Conservation (phyloP, 768 basidiomycete genomes). For the Termitomyces heimii region DNA sequence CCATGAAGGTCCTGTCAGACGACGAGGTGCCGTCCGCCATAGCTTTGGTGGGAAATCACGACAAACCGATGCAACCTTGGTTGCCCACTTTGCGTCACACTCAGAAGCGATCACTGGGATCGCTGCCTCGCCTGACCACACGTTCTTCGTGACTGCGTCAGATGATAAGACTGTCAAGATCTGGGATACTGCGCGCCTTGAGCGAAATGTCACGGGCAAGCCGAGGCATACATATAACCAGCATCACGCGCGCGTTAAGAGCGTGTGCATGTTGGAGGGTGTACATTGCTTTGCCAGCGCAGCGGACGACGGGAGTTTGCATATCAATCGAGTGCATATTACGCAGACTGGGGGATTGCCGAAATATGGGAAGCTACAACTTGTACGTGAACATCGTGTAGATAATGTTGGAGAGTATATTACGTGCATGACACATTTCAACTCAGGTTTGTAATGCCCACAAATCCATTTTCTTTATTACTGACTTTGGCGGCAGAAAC, state of each 20-base stretch:
- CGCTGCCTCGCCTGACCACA: slow-evolving; percentile 87
- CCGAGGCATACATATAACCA: slow-evolving; percentile 60
- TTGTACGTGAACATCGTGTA: slow-evolving; percentile 75
- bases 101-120: slow-evolving; percentile 73
- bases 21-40: slow-evolving; percentile 69
- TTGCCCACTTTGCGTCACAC: slow-evolving; percentile 83
- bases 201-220: slow-evolving; percentile 90
- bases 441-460: slow-evolving; percentile 46
- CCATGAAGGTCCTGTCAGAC: slow-evolving; percentile 73
- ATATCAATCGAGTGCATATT: slow-evolving; percentile 79
- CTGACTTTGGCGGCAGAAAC: slow-evolving; percentile 33
- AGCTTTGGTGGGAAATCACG: slow-evolving; percentile 50
- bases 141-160: slow-evolving; percentile 91
- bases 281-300: slow-evolving; percentile 88
- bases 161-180: slow-evolving; percentile 92
- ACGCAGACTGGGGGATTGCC: slow-evolving; percentile 63
- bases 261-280: slow-evolving; percentile 78
- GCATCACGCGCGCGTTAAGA: slow-evolving; percentile 56
- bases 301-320: slow-evolving; percentile 77
- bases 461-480: background rate
- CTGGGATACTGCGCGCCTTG: slow-evolving; percentile 91
- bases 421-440: slow-evolving; percentile 78
- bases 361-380: slow-evolving; percentile 76
- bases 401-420: slow-evolving; percentile 75
- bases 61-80: slow-evolving; percentile 70